Conservation (phyloP, 2,329 filamentous ascomycete genomes). For the Pyricularia grisea region DNA sequence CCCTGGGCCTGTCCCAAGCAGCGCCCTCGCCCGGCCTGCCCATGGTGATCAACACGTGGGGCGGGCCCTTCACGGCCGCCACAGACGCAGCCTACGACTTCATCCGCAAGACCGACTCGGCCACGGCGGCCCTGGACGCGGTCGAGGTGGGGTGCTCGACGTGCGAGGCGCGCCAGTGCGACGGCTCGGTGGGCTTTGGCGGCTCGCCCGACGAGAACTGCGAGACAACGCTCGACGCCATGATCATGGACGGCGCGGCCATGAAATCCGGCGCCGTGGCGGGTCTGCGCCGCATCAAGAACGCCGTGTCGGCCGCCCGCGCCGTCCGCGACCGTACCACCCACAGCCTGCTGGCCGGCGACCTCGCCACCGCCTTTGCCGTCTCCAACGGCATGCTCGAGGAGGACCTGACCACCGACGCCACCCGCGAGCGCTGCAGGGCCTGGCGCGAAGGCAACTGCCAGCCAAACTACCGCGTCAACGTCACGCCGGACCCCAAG, state of each 20-base stretch:
- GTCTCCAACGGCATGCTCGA: constrained; percentile 37
- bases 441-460: constrained; percentile 32
- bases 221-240: constrained; percentile 49
- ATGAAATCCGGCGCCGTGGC: constrained; percentile 45
- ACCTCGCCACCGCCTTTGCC: constrained; percentile 43
- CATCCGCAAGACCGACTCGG: constrained; percentile 15
- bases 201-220: constrained; percentile 46
- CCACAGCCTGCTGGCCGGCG: constrained; percentile 42
- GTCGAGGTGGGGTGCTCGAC: constrained; percentile 40
- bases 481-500: constrained; percentile 32
- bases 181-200: constrained; percentile 44
- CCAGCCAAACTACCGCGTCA: constrained; percentile 40
- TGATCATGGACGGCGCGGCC: constrained; percentile 46
- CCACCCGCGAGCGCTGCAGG: constrained; percentile 27
- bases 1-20: neutral
- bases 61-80: constrained; percentile 38
- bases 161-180: constrained; percentile 43
- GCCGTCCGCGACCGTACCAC: constrained; percentile 40
- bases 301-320: constrained; percentile 40
- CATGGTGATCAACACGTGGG: constrained; percentile 46
- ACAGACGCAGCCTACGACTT: constrained; percentile 39
- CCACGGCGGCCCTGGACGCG: constrained; percentile 33
- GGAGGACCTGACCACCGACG: constrained; percentile 32
- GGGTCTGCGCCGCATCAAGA: constrained; percentile 34
- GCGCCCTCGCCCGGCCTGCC: constrained; percentile 29